Percentiles rank a stretch among this genome's conserved stretches.
phyloP scores from a whole-genome alignment of 2,329 filamentous ascomycete species.

The Dactylellina parvicollis region DNA sequence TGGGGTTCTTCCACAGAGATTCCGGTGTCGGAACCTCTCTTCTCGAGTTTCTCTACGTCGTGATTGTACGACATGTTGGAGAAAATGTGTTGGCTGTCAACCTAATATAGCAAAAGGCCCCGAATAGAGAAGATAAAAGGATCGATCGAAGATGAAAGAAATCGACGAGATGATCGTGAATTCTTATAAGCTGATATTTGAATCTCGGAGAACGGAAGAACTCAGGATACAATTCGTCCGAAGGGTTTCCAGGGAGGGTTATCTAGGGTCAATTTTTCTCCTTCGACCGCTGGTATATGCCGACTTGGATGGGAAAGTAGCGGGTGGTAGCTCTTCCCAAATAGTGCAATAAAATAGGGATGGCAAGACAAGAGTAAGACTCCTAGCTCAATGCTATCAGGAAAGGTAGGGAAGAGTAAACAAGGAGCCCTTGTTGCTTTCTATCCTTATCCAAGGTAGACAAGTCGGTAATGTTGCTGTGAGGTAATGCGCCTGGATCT shows the following conservation, averaged over 20 bases:
- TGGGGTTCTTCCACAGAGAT: constrained; percentile 59
- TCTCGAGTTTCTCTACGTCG: constrained; percentile 50
- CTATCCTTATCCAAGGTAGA: constrained; percentile 22
- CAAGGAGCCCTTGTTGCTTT: constrained; percentile 30
- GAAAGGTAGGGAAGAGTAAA: constrained; percentile 6
- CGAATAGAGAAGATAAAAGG: too few species aligned
- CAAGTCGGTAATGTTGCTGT: constrained; percentile 19
- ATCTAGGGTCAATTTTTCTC: constrained; percentile 10
- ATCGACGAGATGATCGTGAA: neutral
- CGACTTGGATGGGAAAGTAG: constrained; percentile 25
- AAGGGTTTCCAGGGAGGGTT: neutral
- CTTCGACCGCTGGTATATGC: constrained; percentile 5
- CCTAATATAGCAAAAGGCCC: neutral
- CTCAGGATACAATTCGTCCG: neutral
- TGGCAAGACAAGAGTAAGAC: constrained; percentile 30
- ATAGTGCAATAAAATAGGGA: constrained; percentile 30
- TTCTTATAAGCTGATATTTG: neutral
- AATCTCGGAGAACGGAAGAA: neutral
- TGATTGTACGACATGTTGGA: constrained; percentile 51
- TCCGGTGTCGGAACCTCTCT: constrained; percentile 34
- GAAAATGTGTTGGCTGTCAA: constrained; percentile 32
- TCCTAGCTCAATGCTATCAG: constrained; percentile 10
- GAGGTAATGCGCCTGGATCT: constrained; percentile 49
- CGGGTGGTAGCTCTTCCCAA: constrained; percentile 31
- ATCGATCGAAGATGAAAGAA: too few species aligned